Percentiles rank a stretch among this genome's conserved stretches.
These are phyloP conservation scores for Tremellales sp. DNA, from an alignment of 1,284 basidiomycete genomes.

Conservation along the genomic window DNA sequence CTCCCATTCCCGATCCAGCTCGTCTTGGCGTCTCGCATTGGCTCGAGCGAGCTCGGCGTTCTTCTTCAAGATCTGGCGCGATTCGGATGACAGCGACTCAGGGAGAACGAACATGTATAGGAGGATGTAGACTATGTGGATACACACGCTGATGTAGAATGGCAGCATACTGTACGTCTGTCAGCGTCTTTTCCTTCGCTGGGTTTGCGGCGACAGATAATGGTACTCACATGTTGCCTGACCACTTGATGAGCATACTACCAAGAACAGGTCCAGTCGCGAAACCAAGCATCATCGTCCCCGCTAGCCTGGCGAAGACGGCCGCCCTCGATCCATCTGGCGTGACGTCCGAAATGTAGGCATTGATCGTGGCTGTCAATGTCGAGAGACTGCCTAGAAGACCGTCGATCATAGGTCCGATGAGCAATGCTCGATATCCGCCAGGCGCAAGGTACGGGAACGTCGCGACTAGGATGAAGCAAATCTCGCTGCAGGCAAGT, in stretches of 20 bases:
- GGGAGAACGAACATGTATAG: conserved; percentile 63
- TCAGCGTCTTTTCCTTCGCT: too few species aligned
- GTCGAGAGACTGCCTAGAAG: conserved; percentile 81
- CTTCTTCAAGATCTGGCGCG: conserved; percentile 33
- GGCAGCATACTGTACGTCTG: conserved; percentile 56
- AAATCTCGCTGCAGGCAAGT: conserved; percentile 58
- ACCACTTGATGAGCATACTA: conserved; percentile 62
- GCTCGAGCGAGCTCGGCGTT: conserved; percentile 42
- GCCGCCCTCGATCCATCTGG: conserved; percentile 74
- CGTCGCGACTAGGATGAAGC: conserved; percentile 71
- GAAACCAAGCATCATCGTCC: conserved; percentile 57
- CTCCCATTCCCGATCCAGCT: conserved; percentile 46
- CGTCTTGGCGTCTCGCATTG: conserved; percentile 42
- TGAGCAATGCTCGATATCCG: conserved; percentile 68
- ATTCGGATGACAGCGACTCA: conserved; percentile 60
- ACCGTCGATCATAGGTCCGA: conserved; percentile 79
- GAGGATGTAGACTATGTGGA: conserved; percentile 53
- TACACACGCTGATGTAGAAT: conserved; percentile 60
- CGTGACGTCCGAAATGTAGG: conserved; percentile 78
- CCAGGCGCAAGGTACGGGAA: conserved; percentile 64
- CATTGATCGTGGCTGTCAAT: conserved; percentile 69
- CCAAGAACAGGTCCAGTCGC: conserved; percentile 69
- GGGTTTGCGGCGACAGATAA: background rate
- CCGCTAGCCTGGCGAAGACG: conserved; percentile 70
- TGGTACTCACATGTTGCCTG: conserved; percentile 53